Conservation (phyloP, 1,284 basidiomycete species). For the Pseudozyma flocculosa region DNA sequence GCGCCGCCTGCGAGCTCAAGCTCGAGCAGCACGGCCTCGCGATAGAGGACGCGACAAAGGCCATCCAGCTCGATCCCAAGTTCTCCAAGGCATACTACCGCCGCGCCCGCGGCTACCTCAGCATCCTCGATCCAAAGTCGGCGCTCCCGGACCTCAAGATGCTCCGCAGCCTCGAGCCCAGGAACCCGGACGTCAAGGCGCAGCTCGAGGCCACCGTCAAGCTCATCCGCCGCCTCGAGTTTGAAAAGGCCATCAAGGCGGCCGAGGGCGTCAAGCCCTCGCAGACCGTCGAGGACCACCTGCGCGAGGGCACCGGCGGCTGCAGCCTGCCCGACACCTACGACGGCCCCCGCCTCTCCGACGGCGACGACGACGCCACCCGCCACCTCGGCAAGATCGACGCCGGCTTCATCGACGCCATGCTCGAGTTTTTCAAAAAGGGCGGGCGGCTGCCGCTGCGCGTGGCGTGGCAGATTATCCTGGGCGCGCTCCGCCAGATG, state of each 20-base stretch:
- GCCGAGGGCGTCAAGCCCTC: conserved; percentile 43
- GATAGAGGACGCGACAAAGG: conserved; percentile 64
- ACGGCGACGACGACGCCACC: conserved; percentile 62
- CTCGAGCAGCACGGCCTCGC: conserved; percentile 57
- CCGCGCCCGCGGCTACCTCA: conserved; percentile 86
- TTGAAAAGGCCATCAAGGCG: conserved; percentile 53
- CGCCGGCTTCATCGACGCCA: conserved; percentile 74
- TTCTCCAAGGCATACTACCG: conserved; percentile 92
- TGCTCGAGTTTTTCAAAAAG: conserved; percentile 90
- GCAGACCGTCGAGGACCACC: conserved; percentile 40
- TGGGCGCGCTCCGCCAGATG: conserved; percentile 79
- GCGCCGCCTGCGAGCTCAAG: conserved; percentile 56
- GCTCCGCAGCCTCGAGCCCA: conserved; percentile 81
- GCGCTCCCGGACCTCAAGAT: conserved; percentile 50
- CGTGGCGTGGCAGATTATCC: conserved; percentile 90
- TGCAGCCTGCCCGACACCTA: conserved; percentile 35
- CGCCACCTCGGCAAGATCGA: conserved; percentile 61
- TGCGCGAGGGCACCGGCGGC: conserved; percentile 43
- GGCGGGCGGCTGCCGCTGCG: conserved; percentile 76
- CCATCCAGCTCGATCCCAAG: conserved; percentile 82
- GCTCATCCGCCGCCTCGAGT: conserved; percentile 66
- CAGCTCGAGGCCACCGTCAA: conserved; percentile 89
- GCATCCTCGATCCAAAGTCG: conserved; percentile 66
- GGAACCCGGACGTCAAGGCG: conserved; percentile 74
- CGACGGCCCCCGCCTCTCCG: conserved; percentile 42